Conservation (phyloP, 257 asterid species). For the Fraxinus pennsylvanica region DNA sequence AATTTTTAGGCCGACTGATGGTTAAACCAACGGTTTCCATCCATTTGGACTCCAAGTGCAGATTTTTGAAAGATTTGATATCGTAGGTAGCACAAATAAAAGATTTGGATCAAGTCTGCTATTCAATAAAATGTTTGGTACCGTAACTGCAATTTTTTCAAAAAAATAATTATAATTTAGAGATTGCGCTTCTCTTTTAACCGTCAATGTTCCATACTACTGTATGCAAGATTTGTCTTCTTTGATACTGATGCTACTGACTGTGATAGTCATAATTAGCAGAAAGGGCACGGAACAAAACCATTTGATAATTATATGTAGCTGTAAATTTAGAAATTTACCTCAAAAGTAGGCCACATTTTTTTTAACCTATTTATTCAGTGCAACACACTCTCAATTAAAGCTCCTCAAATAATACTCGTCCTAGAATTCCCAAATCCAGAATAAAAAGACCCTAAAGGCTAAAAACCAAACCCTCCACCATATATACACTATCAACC, state of each 20-base stretch:
- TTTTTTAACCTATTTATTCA: background rate
- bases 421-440: background rate
- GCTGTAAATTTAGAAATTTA: too few relatives aligned
- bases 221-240: constrained; percentile 33
- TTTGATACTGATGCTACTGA: background rate
- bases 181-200: too few relatives aligned
- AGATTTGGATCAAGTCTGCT: too few relatives aligned
- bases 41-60: too few relatives aligned
- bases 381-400: background rate
- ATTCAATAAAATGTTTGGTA: too few relatives aligned
- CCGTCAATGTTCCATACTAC: constrained; percentile 13
- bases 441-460: background rate
- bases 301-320: background rate
- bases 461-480: background rate
- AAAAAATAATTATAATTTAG: too few relatives aligned
- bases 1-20: too few relatives aligned
- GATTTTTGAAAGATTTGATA: too few relatives aligned
- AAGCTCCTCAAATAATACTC: constrained; percentile 7
- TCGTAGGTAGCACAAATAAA: too few relatives aligned
- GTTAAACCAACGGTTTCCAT: too few relatives aligned
- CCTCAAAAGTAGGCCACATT: too few relatives aligned
- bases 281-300: background rate
- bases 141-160: too few relatives aligned
- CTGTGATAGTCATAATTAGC: constrained; percentile 1
- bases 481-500: background rate